Evolutionary conservation across 2,329 filamentous ascomycete species (phyloP).

Genomic region (Colletotrichum shisoi): DNA sequence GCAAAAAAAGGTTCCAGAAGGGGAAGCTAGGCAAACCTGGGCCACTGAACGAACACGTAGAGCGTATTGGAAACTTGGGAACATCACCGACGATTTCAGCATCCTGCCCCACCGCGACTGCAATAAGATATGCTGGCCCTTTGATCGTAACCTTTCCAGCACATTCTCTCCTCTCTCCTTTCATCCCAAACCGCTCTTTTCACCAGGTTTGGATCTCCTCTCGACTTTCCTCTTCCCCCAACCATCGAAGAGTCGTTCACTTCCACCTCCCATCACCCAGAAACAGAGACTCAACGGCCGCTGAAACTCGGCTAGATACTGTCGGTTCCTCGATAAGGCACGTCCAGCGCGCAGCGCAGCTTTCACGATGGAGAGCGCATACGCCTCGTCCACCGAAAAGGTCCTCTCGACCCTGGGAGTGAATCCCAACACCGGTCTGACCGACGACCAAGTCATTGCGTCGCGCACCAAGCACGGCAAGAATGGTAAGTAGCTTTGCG

Average conservation of each 20-base stretch:
- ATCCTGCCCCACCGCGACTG: conserved; percentile 38
- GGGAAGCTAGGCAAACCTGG: conserved; percentile 30
- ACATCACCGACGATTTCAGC: conserved; percentile 38
- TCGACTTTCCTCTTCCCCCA: conserved; percentile 3
- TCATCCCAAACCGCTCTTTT: conserved; percentile 18
- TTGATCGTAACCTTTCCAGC: conserved; percentile 35
- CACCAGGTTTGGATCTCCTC: conserved; percentile 15
- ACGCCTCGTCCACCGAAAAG: conserved; percentile 63
- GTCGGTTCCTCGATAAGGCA: conserved; percentile 34
- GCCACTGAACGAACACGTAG: conserved; percentile 41
- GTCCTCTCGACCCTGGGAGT: conserved; percentile 68
- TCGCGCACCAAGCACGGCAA: conserved; percentile 68
- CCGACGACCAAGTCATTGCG: conserved; percentile 64
- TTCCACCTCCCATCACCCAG: too few species aligned
- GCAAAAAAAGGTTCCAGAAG: conserved; percentile 39
- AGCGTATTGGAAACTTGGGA: conserved; percentile 40
- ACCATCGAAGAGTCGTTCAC: conserved; percentile 3
- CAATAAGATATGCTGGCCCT: conserved; percentile 38
- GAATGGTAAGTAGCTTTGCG: conserved; percentile 63
- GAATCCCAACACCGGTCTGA: conserved; percentile 63
- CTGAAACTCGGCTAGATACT: conserved; percentile 32
- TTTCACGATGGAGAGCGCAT: conserved; percentile 68
- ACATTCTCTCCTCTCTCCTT: conserved; percentile 26
- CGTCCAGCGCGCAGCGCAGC: conserved; percentile 36
- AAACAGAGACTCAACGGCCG: conserved; percentile 14